These are phyloP conservation scores for Sarcodon aspratus DNA, from an alignment of 768 basidiomycete species.

Conservation along the genomic window DNA sequence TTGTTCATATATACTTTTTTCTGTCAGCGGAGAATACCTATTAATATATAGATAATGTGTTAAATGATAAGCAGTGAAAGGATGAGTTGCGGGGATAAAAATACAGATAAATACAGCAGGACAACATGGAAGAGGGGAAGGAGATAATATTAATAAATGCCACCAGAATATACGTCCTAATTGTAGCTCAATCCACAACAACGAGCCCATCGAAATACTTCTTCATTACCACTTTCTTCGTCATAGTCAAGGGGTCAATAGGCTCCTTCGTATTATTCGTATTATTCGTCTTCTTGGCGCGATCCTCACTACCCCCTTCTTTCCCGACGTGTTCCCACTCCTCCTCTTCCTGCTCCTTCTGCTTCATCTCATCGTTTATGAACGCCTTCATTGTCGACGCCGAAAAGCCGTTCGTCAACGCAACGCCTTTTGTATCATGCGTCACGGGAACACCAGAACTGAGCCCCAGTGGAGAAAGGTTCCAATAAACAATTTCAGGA, in stretches of 20 bases:
- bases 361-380: slow-evolving; percentile 33
- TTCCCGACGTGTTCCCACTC: slow-evolving; percentile 2
- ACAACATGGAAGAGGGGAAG: too few species aligned
- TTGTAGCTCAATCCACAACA: slow-evolving; percentile 35
- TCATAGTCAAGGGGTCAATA: slow-evolving; percentile 15
- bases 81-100: too few species aligned
- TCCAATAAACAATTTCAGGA: slow-evolving; percentile 68
- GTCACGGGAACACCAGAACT: slow-evolving; percentile 33
- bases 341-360: slow-evolving; percentile 19
- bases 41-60: too few species aligned
- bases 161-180: too few species aligned
- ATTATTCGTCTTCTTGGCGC: slow-evolving; percentile 7
- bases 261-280: slow-evolving; percentile 25
- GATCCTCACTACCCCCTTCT: slow-evolving; percentile 12
- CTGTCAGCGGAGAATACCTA: too few species aligned
- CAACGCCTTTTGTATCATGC: slow-evolving; percentile 46
- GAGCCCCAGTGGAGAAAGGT: slow-evolving; percentile 25
- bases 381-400: slow-evolving; percentile 63
- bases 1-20: too few species aligned
- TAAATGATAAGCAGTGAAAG: too few species aligned
- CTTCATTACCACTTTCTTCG: slow-evolving; percentile 32
- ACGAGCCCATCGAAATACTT: slow-evolving; percentile 44
- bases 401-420: slow-evolving; percentile 61
- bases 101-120: too few species aligned
- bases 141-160: too few species aligned